Percentiles rank a stretch among this genome's conserved stretches.
Evolutionary conservation across 257 asterid species (phyloP).

Genomic region (Solanum boliviense): DNA sequence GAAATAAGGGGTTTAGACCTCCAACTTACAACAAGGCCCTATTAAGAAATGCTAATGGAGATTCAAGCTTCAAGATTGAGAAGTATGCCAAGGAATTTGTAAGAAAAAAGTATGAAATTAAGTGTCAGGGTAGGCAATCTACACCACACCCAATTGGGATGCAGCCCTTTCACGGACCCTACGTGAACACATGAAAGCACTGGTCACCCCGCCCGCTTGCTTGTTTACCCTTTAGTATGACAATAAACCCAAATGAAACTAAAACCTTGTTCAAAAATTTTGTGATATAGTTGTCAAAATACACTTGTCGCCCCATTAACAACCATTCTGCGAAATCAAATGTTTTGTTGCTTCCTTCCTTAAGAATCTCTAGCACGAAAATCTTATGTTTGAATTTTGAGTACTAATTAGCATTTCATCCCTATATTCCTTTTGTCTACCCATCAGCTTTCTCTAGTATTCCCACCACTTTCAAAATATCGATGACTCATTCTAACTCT

Average conservation of each 20-base stretch:
- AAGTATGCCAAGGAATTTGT: neutral
- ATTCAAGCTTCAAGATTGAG: neutral
- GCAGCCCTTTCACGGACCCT: neutral
- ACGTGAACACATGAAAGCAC: neutral
- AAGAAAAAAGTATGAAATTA: neutral
- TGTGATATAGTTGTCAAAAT: neutral
- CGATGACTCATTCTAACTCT: neutral
- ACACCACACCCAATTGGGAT: neutral
- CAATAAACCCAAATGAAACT: neutral
- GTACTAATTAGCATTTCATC: neutral
- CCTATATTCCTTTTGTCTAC: neutral
- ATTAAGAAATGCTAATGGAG: neutral
- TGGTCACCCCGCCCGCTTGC: neutral
- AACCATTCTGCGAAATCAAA: neutral
- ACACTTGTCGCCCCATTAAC: neutral
- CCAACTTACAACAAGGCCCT: neutral
- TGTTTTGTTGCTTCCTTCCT: neutral
- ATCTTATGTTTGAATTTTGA: neutral
- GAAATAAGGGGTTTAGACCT: neutral
- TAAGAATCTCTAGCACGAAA: neutral
- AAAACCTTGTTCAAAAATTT: neutral
- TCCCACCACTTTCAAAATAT: neutral
- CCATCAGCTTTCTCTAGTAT: neutral
- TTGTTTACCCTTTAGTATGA: neutral
- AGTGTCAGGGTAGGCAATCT: neutral